Percentiles rank a stretch among this genome's conserved stretches.
These are phyloP conservation scores for Olyra latifolia DNA, from an alignment of 176 grass and related monocot species.

Conservation along the genomic window DNA sequence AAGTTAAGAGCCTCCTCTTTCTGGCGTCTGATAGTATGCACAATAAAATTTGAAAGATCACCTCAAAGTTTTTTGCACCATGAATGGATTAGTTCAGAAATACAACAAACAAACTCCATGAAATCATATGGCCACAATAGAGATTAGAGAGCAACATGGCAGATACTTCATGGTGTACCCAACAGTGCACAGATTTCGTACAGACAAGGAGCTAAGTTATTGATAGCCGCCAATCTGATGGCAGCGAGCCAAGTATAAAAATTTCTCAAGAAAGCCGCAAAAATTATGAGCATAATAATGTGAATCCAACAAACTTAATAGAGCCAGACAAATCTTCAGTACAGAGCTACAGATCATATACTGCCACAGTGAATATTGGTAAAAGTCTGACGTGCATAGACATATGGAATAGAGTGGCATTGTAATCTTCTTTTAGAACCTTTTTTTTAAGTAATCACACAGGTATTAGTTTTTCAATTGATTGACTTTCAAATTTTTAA, in stretches of 20 bases:
- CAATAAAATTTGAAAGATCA: slow-evolving; percentile 34
- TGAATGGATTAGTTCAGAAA: slow-evolving; percentile 8
- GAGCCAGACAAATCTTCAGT: not conserved
- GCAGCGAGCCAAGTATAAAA: not conserved
- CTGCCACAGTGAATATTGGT: not conserved
- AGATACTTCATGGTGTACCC: slow-evolving; percentile 19
- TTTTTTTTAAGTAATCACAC: slow-evolving; percentile 12
- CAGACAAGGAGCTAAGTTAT: not conserved
- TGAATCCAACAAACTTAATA: not conserved
- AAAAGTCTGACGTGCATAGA: not conserved
- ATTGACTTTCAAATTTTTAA: not conserved
- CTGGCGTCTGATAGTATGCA: slow-evolving; percentile 61
- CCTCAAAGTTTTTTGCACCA: not conserved
- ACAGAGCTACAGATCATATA: not conserved
- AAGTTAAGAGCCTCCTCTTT: slow-evolving; percentile 99
- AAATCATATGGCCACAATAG: slow-evolving; percentile 3
- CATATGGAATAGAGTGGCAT: not conserved
- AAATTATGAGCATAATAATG: not conserved
- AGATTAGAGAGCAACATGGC: not conserved
- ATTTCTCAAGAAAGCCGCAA: not conserved
- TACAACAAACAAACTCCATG: not conserved
- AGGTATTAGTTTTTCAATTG: not conserved
- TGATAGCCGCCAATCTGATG: not conserved
- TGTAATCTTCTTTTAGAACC: not conserved
- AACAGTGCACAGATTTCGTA: not conserved